These are phyloP conservation scores for Quercus dentata DNA, from an alignment of 306 rosid species.

Conservation along the genomic window DNA sequence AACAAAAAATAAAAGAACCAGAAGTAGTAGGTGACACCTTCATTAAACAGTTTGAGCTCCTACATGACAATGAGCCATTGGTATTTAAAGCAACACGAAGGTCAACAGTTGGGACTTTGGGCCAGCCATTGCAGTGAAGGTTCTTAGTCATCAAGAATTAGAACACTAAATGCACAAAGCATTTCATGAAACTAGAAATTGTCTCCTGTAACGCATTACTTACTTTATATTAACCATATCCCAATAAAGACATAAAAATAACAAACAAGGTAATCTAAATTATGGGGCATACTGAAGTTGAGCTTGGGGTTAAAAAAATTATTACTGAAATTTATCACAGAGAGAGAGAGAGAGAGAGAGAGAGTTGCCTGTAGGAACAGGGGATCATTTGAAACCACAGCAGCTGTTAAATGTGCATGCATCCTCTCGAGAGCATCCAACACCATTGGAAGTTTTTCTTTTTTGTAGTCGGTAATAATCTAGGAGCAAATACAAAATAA, in stretches of 20 bases:
- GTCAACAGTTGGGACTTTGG: not conserved
- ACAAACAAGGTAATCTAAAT: not conserved
- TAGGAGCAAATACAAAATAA: constrained; percentile 17
- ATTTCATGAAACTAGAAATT: not conserved
- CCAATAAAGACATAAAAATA: not conserved
- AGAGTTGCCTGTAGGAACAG: constrained; percentile 71
- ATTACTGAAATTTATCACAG: not conserved
- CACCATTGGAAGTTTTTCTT: constrained; percentile 62
- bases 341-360: not conserved
- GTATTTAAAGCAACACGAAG: not conserved
- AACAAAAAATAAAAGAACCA: not conserved
- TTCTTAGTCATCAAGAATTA: not conserved
- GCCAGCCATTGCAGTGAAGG: not conserved
- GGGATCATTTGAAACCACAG: constrained; percentile 87
- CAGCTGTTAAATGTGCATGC: constrained; percentile 94
- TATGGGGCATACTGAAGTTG: not conserved
- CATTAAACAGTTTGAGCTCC: not conserved
- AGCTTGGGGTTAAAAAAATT: not conserved
- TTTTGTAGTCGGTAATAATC: constrained; percentile 75
- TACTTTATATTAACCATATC: not conserved
- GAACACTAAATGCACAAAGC: not conserved
- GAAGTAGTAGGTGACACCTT: not conserved
- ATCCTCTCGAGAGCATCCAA: constrained; percentile 83
- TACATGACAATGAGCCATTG: not conserved
- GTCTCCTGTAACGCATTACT: not conserved